Percentiles rank a stretch among this genome's conserved stretches.
Conservation (phyloP, 495 filamentous ascomycete genomes). For the Collariella sp. region DNA sequence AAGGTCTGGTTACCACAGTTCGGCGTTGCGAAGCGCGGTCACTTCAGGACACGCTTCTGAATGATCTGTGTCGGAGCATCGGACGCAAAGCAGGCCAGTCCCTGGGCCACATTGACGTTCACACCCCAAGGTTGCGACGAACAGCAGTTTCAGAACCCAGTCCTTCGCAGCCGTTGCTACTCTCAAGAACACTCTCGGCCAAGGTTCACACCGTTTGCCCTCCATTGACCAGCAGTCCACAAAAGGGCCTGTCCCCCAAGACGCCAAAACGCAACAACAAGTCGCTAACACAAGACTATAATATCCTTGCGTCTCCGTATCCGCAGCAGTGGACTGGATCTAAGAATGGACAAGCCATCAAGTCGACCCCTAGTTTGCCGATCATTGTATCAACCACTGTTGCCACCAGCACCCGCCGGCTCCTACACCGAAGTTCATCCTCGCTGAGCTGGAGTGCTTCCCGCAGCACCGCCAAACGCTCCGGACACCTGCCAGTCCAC, state of each 20-base stretch:
- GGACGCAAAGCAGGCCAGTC: too few relatives aligned
- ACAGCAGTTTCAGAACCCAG: not conserved
- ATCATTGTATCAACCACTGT: slow-evolving; percentile 18
- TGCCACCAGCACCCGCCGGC: slow-evolving; percentile 7
- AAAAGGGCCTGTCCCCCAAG: not conserved
- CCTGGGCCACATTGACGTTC: not conserved
- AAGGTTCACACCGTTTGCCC: slow-evolving; percentile 4
- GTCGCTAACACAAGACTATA: not conserved
- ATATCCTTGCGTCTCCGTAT: not conserved
- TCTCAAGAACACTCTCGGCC: slow-evolving; percentile 8
- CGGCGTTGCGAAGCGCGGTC: too few relatives aligned
- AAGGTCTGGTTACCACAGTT: too few relatives aligned
- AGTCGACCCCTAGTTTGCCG: slow-evolving; percentile 13
- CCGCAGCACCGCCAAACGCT: not conserved
- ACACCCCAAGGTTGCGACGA: too few relatives aligned
- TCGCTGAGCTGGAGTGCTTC: not conserved
- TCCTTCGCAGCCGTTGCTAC: not conserved
- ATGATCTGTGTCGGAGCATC: not conserved
- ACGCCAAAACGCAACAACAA: not conserved
- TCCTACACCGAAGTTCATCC: not conserved
- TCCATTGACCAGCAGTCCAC: not conserved
- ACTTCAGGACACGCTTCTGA: too few relatives aligned
- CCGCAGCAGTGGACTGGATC: not conserved
- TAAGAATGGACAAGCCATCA: slow-evolving; percentile 1
- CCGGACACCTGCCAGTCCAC: not conserved